phyloP scores from a whole-genome alignment of 2,329 filamentous ascomycete species.

The Phialophora expanda region DNA sequence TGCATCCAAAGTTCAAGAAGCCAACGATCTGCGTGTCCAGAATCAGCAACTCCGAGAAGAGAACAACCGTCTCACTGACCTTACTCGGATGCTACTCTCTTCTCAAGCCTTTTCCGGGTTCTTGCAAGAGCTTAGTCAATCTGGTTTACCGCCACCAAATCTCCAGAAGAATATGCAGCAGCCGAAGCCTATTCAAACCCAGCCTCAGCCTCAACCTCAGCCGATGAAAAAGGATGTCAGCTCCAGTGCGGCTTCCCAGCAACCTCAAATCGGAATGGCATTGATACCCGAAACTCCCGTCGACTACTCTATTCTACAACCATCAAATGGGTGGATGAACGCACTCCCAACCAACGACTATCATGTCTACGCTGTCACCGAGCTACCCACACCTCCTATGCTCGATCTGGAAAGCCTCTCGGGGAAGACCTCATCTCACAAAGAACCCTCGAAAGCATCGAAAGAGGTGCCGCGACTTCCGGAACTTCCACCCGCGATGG shows the following conservation, averaged over 20 bases:
- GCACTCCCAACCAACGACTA: constrained; percentile 54
- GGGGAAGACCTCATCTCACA: constrained; percentile 63
- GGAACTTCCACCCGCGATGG: constrained; percentile 36
- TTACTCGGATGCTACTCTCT: constrained; percentile 80
- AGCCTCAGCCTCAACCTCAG: constrained; percentile 50
- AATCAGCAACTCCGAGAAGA: constrained; percentile 84
- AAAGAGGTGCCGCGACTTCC: constrained; percentile 29
- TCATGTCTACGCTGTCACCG: constrained; percentile 69
- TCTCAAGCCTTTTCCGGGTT: constrained; percentile 84
- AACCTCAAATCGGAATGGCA: constrained; percentile 72
- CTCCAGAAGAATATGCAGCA: constrained; percentile 47
- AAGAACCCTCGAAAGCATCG: constrained; percentile 9
- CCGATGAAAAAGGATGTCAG: constrained; percentile 67
- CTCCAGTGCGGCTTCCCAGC: constrained; percentile 59
- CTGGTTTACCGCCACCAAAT: constrained; percentile 56
- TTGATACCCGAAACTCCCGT: constrained; percentile 80
- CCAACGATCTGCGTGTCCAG: constrained; percentile 76
- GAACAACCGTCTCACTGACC: constrained; percentile 77
- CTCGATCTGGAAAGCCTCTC: constrained; percentile 68
- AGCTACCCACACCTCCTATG: constrained; percentile 68
- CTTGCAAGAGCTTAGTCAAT: constrained; percentile 71
- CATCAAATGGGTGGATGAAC: constrained; percentile 58
- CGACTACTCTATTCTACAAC: constrained; percentile 73
- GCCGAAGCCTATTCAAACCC: constrained; percentile 44
- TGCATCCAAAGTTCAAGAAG: constrained; percentile 80